Evolutionary conservation across 176 grass and related monocot genomes (phyloP).

Genomic region (Neostapfia colusana): DNA sequence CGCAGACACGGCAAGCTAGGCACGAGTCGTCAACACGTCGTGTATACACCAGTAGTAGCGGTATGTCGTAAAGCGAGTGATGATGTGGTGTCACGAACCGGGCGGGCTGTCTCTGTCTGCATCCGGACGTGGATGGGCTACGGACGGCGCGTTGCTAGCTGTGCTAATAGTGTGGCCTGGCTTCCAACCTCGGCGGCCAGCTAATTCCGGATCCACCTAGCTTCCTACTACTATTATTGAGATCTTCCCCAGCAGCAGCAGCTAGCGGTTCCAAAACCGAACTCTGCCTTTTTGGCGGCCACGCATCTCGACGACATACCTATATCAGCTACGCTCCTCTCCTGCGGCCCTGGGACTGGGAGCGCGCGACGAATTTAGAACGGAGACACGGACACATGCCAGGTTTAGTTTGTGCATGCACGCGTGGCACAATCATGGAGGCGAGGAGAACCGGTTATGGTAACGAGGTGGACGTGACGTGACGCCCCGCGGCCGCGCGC

Average conservation of each 20-base stretch:
- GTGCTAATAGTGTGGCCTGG: not conserved
- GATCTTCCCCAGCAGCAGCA: not conserved
- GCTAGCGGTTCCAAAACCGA: not conserved
- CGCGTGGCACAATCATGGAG: constrained; percentile 16
- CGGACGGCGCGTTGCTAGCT: no score
- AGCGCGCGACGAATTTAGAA: no score
- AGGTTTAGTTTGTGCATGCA: not conserved
- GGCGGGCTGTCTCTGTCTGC: no score
- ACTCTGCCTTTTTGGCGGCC: not conserved
- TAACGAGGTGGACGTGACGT: constrained; percentile 21
- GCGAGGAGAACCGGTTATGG: constrained; percentile 4
- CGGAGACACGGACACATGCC: not conserved
- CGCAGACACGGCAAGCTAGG: not conserved
- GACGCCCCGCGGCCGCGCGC: not conserved
- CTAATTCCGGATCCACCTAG: not conserved
- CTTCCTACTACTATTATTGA: not conserved
- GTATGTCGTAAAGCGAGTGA: not conserved
- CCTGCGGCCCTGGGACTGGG: no score
- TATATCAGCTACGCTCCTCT: not conserved
- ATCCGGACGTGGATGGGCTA: no score
- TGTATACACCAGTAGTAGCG: no score
- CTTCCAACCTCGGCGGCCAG: not conserved
- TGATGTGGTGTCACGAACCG: no score
- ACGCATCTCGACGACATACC: not conserved
- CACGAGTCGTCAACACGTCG: not conserved